Base-by-base conservation (phyloP, 306 rosid genomes). In the Hippophae gyantsensis region DNA sequence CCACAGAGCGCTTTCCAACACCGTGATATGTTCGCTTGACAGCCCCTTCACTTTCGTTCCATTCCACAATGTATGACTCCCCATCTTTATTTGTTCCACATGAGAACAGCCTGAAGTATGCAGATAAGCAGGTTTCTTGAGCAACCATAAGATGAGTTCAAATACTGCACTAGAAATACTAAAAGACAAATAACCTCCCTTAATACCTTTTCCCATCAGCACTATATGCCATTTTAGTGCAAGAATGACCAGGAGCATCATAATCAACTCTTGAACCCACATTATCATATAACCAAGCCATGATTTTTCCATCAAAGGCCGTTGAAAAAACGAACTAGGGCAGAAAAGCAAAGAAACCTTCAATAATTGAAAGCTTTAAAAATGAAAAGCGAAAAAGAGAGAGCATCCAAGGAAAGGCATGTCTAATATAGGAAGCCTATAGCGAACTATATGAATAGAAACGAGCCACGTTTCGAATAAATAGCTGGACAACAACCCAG, bases 21-120 rank as follows among this genome's bases (percentile, higher is more conserved):
- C 86, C 86, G 7, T 61, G 45, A 60, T 73, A 81, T 3, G 6
- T 25, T 57, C 70, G 70, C 62, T 68, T 74, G 43, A 61, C 63
- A 7, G 2, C 38, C 32, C 80, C 80, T 32, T 77, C 64, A 26
- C 7, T 62, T 7, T 77, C 76, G 55, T 81, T 65, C 82, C 82
- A 81, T 52, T 81, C 86, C 54, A 71, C 63, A 55, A 77, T 58
- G 63, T 48, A 61, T 6, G 86, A 60, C 10, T 77, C 69, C 23
- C 82, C 82, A 49, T 67, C 65, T 32, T 51, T 76, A 50, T 56
- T 60, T 62, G 57, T 48, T 43, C 85, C 84, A 10, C 76, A 72
- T 8, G 73, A 69, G 67, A 81, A 77, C 5, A 81, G 61, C 71
- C 86, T 81, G 63, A 3, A 42, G 25, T 18, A 13, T 41, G 27